phyloP scores from a whole-genome alignment of 768 basidiomycete genomes.

The Panaeolus cyanescens region DNA sequence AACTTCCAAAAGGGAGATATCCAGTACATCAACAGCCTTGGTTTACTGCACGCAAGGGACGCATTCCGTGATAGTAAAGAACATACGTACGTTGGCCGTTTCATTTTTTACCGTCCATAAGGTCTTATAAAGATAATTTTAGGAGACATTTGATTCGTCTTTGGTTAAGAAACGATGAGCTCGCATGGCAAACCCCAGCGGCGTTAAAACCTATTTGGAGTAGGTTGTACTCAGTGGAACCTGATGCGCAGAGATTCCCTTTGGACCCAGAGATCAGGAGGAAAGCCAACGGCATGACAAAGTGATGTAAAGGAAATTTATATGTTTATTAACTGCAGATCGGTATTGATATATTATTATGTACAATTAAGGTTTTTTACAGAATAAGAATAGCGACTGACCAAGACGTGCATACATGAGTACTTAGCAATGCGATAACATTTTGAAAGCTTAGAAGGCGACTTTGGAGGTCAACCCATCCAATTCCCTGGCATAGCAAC shows the following conservation, averaged over 20 bases:
- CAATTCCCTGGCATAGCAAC: conserved; percentile 63
- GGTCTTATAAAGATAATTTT: conserved; percentile 1
- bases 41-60: conserved; percentile 45
- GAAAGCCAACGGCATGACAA: conserved; percentile 33
- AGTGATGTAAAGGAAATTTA: conserved; percentile 12
- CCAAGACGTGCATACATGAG: too few relatives aligned
- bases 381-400: too few relatives aligned
- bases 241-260: conserved; percentile 46
- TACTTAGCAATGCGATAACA: neutral
- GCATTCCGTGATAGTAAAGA: conserved; percentile 42
- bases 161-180: conserved; percentile 47
- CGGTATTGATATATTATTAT: neutral
- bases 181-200: conserved; percentile 46
- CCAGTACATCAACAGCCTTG: conserved; percentile 49
- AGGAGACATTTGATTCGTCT: conserved; percentile 47
- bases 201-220: conserved; percentile 38
- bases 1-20: conserved; percentile 53
- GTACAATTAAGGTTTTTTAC: neutral
- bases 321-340: neutral
- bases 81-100: conserved; percentile 36
- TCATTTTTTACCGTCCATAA: neutral
- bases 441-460: conserved; percentile 35
- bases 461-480: conserved; percentile 56
- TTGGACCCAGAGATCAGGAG: conserved; percentile 46
- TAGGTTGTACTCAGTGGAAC: conserved; percentile 36